Base-by-base conservation (phyloP, 179 eudicot species). In the Spinacia oleracea region DNA sequence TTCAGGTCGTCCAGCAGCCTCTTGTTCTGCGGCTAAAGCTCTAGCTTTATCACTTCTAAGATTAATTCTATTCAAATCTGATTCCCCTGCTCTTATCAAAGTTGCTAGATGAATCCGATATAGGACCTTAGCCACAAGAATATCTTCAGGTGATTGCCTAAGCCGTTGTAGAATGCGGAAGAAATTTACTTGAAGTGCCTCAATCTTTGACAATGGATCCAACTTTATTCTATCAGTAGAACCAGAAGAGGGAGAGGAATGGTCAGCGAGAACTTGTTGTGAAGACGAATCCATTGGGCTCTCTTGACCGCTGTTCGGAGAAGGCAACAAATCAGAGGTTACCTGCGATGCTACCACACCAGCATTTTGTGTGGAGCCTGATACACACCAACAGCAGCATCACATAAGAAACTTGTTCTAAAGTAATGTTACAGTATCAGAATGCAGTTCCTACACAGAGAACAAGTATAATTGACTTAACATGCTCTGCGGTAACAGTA, bases 21-120 rank as follows among this genome's bases (percentile, higher is more conserved):
- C 97, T 82, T 89, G 96, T 73, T 88, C 82, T 80, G 87, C 83
- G 43, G 98, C 96, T 78, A 91, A 77, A 64, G 81, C 85, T 83
- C 86, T 90, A 80, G 93, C 87, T 79, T 84, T 88, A 79, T 90
- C 90, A 77, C 84, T 89, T 75, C 84, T 87, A 18, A 91, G 89
- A 86, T 87, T 85, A 42, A 91, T 83, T 85, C 90, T 91, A 81
- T 88, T 93, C 72, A 96, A 83, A 83, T 96, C 96, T n/a, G 97
- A 86, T 79, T 96, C 98, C 66, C 86, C 87, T 35, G 97, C 89
- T 71, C 91, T 86, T 81, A 96, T 89, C 82, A 96, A 80, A 68
- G 96, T 87, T 58, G 98, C 97, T 58, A 96, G 86, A 84, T 96
- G 96, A 53, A 96, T 83, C 23, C 99, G 88, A 70, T 96, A 96